These are phyloP conservation scores for Candida anglica DNA, from an alignment of 805 yeast genomes.

Conservation along the genomic window DNA sequence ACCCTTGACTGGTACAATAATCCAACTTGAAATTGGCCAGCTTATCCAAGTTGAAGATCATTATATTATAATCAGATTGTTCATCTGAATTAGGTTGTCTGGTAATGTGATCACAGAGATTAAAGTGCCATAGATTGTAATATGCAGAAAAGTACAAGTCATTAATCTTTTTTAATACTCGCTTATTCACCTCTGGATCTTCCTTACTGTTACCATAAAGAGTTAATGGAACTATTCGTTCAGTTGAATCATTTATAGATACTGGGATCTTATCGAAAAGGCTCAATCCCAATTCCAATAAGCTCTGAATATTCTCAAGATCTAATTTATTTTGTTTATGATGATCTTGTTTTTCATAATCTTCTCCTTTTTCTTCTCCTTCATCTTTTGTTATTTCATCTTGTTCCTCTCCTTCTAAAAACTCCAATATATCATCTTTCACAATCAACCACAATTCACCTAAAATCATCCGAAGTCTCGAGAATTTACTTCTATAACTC, in stretches of 20 bases:
- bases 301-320: conserved; percentile 37
- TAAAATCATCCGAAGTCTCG: conserved; percentile 56
- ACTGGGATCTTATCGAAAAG: conserved; percentile 63
- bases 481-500: conserved; percentile 58
- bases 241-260: conserved; percentile 31
- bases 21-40: conserved; percentile 47
- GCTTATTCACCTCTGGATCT: conserved; percentile 23
- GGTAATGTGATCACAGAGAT: conserved; percentile 52
- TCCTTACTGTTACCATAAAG: conserved; percentile 24
- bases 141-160: conserved; percentile 62
- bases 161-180: conserved; percentile 46
- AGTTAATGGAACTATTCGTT: conserved; percentile 40
- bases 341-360: too few species aligned
- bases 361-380: neutral
- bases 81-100: conserved; percentile 7
- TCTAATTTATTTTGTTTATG: neutral
- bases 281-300: conserved; percentile 53
- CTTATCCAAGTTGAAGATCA: conserved; percentile 40
- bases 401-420: conserved; percentile 34
- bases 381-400: conserved; percentile 3
- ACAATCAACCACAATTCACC: conserved; percentile 63
- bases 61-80: conserved; percentile 33
- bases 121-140: conserved; percentile 75
- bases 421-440: conserved; percentile 44
- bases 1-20: conserved; percentile 53